These are phyloP conservation scores for Dactylellina parvicollis DNA, from an alignment of 2,329 filamentous ascomycete species.

Conservation along the genomic window DNA sequence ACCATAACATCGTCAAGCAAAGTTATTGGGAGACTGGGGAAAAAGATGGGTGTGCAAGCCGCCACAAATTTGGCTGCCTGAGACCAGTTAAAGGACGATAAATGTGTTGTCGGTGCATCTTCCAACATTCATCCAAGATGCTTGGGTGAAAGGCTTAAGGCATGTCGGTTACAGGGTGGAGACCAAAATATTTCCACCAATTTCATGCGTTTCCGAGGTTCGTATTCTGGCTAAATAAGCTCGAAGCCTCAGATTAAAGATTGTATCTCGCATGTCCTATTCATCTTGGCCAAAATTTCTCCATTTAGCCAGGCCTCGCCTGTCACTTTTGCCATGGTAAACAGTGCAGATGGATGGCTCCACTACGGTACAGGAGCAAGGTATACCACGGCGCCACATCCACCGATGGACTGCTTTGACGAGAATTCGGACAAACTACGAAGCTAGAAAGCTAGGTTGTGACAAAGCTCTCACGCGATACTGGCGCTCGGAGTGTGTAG, in stretches of 20 bases:
- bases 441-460: neutral
- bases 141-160: slow-evolving; percentile 8
- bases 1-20: slow-evolving; percentile 40
- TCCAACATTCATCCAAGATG: slow-evolving; percentile 25
- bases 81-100: slow-evolving; percentile 17
- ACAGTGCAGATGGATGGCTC: slow-evolving; percentile 4
- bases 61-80: neutral
- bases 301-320: slow-evolving; percentile 50
- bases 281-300: slow-evolving; percentile 18
- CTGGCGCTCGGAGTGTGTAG: neutral
- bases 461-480: slow-evolving; percentile 8
- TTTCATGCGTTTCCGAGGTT: slow-evolving; percentile 49
- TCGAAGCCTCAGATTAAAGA: neutral
- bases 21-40: neutral
- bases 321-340: slow-evolving; percentile 50
- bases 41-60: neutral
- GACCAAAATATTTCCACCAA: slow-evolving; percentile 49
- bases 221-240: slow-evolving; percentile 32
- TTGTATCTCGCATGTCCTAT: slow-evolving; percentile 7
- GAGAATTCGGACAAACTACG: slow-evolving; percentile 3
- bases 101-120: slow-evolving; percentile 27
- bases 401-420: slow-evolving; percentile 33
- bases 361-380: slow-evolving; percentile 31
- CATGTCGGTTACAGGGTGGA: slow-evolving; percentile 13
- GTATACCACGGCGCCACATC: slow-evolving; percentile 51